Base-by-base conservation (phyloP, 129 eudicot genomes). In the Heracleum sosnowskyi region DNA sequence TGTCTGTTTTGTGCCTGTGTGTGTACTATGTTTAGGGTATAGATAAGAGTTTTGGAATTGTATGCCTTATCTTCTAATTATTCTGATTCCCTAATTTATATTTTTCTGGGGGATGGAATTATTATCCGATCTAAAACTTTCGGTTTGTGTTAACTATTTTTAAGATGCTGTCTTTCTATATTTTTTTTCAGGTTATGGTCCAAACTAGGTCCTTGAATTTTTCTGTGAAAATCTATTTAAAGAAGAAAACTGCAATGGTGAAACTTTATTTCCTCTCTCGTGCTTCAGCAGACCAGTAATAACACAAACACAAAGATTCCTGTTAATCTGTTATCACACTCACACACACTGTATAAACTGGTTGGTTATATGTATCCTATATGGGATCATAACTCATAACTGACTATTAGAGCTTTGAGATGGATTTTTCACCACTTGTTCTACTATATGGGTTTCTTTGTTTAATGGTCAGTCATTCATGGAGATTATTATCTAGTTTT, bases 141-240 rank as follows among this genome's bases (percentile, higher is more conserved):
- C 40, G 74, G 28, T 75, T 87, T 79, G 86, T 60, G 76, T 78
- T 73, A 78, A 84, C 80, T 82, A 44, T 79, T 64, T 87, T 70
- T 36, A 80, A 78, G 77, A 81, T 81, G 76, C 47, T 18, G 33
- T 37, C 33, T 40, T 26, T 62, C 7, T 77, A 24, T 64, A 64
- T 29, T 64, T 64, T 64, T 64, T n/a, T 66, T 16, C 18, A 28
- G 72, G 39, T 4, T 36, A 34, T 69, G 42, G 74, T 69, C 41
- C 45, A 35, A 36, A 69, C 40, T 18, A 16, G 41, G 44, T 68
- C n/a, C 62, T 69, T 82, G 63, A 74, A 80, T 83, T 46, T 70
- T 45, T 79, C n/a, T 62, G 66, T 72, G 66, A 63, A 79, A 6
- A 73, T 74, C 64, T 41, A 29, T 80, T 36, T 31, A 64, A 34